Conservation (phyloP, 129 eudicot genomes). For the Flaveria trinervia region DNA sequence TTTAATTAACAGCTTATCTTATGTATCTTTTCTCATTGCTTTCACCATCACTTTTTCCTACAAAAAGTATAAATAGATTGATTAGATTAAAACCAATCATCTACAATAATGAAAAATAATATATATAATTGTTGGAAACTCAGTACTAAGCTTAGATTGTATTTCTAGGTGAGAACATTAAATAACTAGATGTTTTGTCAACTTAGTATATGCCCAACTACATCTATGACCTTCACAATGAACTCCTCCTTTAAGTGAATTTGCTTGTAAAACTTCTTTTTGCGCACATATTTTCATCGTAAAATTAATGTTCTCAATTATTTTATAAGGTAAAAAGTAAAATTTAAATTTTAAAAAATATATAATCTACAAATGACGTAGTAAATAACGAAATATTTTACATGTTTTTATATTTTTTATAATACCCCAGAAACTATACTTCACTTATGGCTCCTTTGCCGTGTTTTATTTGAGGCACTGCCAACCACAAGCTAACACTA, state of each 20-base stretch:
- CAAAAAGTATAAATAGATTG: not conserved
- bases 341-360: too few species aligned
- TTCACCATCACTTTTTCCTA: not conserved
- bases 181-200: not conserved
- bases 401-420: too few species aligned
- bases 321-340: too few species aligned
- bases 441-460: not conserved
- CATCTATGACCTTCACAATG: not conserved
- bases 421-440: not conserved
- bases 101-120: not conserved
- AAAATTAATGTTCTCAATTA: not conserved
- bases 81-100: too few species aligned
- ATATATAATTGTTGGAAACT: too few species aligned
- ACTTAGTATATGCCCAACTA: not conserved
- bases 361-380: too few species aligned
- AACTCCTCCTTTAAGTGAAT: not conserved
- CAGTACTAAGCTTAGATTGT: not conserved
- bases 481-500: not conserved
- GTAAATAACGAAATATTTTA: not conserved
- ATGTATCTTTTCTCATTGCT: not conserved
- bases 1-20: not conserved
- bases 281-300: not conserved
- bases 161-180: not conserved
- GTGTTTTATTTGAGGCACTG: not conserved
- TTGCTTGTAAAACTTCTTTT: not conserved